Evolutionary conservation across 306 rosid genomes (phyloP).

Genomic region (Rubus parviflorus): DNA sequence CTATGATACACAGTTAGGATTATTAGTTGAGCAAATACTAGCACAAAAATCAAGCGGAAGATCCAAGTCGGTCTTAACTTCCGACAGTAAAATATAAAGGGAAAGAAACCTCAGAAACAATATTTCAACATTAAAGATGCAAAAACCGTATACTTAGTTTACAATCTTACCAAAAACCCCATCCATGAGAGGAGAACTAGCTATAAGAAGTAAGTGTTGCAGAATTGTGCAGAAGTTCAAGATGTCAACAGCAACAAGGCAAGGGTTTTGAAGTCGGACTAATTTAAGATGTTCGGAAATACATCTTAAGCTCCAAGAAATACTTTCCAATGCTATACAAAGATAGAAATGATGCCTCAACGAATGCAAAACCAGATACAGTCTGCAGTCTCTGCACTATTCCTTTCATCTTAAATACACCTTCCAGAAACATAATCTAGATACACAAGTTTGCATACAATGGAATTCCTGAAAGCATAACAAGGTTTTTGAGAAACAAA

Average conservation of each 20-base stretch:
- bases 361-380: background rate
- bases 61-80: background rate
- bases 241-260: background rate
- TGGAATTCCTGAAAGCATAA: conserved; percentile 21
- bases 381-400: background rate
- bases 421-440: conserved; percentile 9
- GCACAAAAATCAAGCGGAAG: too few species aligned
- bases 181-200: too few species aligned
- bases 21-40: too few species aligned
- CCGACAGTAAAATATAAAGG: background rate
- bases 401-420: conserved; percentile 7
- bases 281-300: background rate
- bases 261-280: background rate
- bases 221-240: background rate
- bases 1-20: too few species aligned
- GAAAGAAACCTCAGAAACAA: background rate
- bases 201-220: background rate
- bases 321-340: background rate
- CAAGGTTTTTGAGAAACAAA: conserved; percentile 19
- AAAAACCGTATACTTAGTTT: too few species aligned
- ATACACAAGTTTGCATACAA: conserved; percentile 14
- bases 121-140: background rate
- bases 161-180: too few species aligned
- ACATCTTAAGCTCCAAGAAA: background rate
- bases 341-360: background rate